Evolutionary conservation across 2,329 filamentous ascomycete species (phyloP).

Genomic region (Diaporthe sp.): DNA sequence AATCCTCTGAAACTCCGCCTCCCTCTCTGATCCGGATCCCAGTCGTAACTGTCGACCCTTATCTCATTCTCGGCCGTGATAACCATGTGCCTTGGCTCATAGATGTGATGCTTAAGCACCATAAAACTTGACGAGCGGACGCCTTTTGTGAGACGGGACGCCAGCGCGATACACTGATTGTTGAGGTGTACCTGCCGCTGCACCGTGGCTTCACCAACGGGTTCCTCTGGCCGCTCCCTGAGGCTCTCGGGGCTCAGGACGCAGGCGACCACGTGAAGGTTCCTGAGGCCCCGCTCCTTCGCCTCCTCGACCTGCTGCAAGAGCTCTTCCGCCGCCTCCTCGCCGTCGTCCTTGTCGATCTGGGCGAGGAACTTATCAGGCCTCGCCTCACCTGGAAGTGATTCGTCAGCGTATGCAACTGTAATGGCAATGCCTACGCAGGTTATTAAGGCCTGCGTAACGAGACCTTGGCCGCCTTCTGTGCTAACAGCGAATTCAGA

Average conservation of each 20-base stretch:
- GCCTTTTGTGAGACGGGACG: neutral
- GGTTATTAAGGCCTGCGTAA: neutral
- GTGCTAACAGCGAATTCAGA: neutral
- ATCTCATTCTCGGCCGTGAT: constrained; percentile 1
- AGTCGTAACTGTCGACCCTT: neutral
- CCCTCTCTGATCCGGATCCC: neutral
- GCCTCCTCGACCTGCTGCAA: neutral
- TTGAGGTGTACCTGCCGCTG: neutral
- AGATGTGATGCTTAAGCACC: neutral
- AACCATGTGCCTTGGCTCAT: neutral
- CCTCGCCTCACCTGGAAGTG: neutral
- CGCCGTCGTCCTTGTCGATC: neutral
- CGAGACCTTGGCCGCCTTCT: neutral
- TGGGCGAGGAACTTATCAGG: constrained; percentile 2
- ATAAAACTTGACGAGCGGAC: neutral
- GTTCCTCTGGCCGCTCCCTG: neutral
- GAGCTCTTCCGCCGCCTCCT: neutral
- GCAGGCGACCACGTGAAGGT: neutral
- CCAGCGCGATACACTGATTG: neutral
- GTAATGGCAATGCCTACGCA: neutral
- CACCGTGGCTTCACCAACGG: neutral
- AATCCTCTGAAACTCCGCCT: neutral
- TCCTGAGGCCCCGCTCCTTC: neutral
- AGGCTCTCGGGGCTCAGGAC: neutral
- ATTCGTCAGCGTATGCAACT: neutral